Evolutionary conservation across 2,329 filamentous ascomycete species (phyloP), one percentile per base, ranked within the genome.

Genomic region (Calonectria montana): DNA sequence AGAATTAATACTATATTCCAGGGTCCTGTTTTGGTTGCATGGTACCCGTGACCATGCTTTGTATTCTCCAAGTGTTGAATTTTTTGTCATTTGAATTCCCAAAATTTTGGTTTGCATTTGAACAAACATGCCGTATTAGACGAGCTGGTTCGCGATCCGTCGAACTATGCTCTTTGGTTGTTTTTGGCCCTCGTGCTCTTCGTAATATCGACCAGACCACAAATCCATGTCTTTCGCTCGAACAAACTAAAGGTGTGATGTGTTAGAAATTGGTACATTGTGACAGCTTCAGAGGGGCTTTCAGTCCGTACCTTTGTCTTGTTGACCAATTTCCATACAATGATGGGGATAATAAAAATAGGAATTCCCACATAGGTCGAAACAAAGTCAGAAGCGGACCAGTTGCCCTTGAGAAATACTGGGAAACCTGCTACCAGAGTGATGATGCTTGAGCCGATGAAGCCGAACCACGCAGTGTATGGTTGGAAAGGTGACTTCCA

Each of bases 381-480:
- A n/a, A 92, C 71, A 78, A 97, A 97, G 76, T 87, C 86, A 6
- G 87, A 85, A 0, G 87, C 88, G 18, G 86, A 88, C 89, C 91
- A 96, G 31, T 91, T 86, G 9, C 86, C 84, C 0, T 91, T 89
- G 80, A 92, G 93, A 80, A 96, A 96, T 16, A 93, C 89, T 41
- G 91, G 89, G 82, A 95, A 96, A 1, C 93, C 94, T 77, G 94
- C 94, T 76, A 94, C 92, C 3, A 96, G 82, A 1, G 88, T 90
- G n/a, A 96, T 85, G 29, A 94, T 83, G 3, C 82, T 80, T 65
- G 94, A 88, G 27, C 91, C 79, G 18, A 88, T 80, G 1, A 94
- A 87, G 12, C 88, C 87, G 66, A 89, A 83, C 78, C 88, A 94
- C 0, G 92, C 89, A 2, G 90, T 90, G 78, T 92, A 95, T 0